Conservation (phyloP, 371 early-diverging fungal genomes). For the Coemansia sp. region DNA sequence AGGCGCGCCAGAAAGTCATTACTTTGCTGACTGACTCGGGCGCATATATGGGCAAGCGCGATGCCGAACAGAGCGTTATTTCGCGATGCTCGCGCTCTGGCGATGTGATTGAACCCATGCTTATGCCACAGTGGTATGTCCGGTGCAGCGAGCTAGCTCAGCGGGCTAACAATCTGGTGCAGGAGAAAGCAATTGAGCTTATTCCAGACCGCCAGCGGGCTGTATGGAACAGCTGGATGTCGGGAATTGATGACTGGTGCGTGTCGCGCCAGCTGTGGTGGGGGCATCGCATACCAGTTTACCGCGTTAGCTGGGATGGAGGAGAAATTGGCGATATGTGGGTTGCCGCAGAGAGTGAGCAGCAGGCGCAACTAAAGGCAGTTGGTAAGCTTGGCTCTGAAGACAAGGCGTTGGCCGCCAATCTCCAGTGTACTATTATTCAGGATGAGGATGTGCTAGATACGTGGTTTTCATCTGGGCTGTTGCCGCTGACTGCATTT, state of each 20-base stretch:
- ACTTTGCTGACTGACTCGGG: slow-evolving; percentile 78
- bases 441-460: slow-evolving; percentile 99
- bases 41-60: slow-evolving; percentile 77
- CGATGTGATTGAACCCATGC: slow-evolving; percentile 95
- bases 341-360: slow-evolving; percentile 36
- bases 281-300: slow-evolving; percentile 99
- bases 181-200: slow-evolving; percentile 69
- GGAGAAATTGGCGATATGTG: slow-evolving; percentile 8
- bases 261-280: slow-evolving; percentile 99
- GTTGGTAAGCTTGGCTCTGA: not conserved
- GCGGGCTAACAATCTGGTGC: slow-evolving; percentile 69
- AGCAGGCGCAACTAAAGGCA: slow-evolving; percentile 40
- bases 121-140: slow-evolving; percentile 98
- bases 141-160: slow-evolving; percentile 80
- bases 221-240: slow-evolving; percentile 95
- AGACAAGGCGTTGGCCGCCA: not conserved
- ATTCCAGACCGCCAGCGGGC: slow-evolving; percentile 77
- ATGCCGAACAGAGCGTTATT: slow-evolving; percentile 76
- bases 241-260: slow-evolving; percentile 98
- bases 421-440: slow-evolving; percentile 12
- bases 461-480: slow-evolving; percentile 99
- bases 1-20: slow-evolving; percentile 85
- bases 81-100: slow-evolving; percentile 88
- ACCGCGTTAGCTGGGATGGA: slow-evolving; percentile 64
- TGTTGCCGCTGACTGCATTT: slow-evolving; percentile 92